phyloP scores from a whole-genome alignment of 139 green algal species.

The Deuterostichococcus epilithicus region DNA sequence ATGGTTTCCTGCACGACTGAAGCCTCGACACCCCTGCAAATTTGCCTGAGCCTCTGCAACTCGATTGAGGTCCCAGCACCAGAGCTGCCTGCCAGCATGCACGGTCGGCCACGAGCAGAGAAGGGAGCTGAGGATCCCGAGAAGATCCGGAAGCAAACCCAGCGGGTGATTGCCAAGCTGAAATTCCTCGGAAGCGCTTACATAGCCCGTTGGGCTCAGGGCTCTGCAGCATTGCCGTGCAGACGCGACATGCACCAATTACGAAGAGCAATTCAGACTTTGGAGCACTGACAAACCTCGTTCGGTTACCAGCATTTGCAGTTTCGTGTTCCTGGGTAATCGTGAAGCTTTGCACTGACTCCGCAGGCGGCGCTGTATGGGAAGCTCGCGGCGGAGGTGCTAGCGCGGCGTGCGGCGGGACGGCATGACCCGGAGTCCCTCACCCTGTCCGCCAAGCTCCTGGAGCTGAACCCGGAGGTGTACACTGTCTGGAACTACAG shows the following conservation, averaged over 20 bases:
- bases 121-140: slow-evolving; percentile 52
- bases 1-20: too few species aligned
- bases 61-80: too few species aligned
- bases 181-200: background rate
- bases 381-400: slow-evolving; percentile 49
- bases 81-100: too few species aligned
- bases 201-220: background rate
- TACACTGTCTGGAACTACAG: slow-evolving; percentile 92
- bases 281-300: too few species aligned
- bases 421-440: slow-evolving; percentile 30
- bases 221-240: background rate
- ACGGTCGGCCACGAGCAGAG: slow-evolving; percentile 50
- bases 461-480: slow-evolving; percentile 82
- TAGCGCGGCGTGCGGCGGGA: slow-evolving; percentile 14
- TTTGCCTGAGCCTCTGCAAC: too few species aligned
- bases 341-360: background rate
- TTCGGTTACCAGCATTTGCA: too few species aligned
- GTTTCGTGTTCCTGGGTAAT: background rate
- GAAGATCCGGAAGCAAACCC: slow-evolving; percentile 43
- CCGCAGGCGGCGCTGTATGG: slow-evolving; percentile 41
- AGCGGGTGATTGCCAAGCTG: slow-evolving; percentile 33
- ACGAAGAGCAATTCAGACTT: background rate
- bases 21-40: too few species aligned
- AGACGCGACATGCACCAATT: background rate
- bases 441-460: slow-evolving; percentile 40